A percentile compares a stretch with the other conserved stretches of the same genome.
phyloP scores from a whole-genome alignment of 1,139 yeast genomes.

The Taiozyma sp. region DNA sequence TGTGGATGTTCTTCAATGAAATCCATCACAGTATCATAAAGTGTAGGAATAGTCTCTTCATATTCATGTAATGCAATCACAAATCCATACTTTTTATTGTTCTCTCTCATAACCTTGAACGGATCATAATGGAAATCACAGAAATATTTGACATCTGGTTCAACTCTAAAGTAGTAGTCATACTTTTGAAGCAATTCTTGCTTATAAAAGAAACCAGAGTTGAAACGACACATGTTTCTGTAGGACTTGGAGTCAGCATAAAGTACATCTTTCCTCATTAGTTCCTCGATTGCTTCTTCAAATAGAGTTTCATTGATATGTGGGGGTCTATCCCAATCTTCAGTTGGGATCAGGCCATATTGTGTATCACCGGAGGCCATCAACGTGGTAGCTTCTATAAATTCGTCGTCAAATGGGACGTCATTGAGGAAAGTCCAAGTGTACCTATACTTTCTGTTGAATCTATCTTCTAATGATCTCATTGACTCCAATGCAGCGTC shows the following conservation, averaged over 20 bases:
- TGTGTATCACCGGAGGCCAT: conserved; percentile 83
- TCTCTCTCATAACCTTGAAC: conserved; percentile 69
- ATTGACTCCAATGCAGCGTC: conserved; percentile 59
- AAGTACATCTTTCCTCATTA: conserved; percentile 55
- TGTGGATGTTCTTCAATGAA: conserved; percentile 59
- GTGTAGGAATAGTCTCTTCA: conserved; percentile 75
- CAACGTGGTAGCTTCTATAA: conserved; percentile 58
- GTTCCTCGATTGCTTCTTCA: conserved; percentile 44
- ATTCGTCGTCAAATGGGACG: conserved; percentile 65
- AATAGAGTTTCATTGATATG: conserved; percentile 37
- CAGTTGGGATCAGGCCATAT: conserved; percentile 63
- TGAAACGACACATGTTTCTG: conserved; percentile 78
- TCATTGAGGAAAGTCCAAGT: conserved; percentile 92
- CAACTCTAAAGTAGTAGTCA: conserved; percentile 92
- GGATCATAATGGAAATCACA: conserved; percentile 88
- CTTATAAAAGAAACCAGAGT: conserved; percentile 76
- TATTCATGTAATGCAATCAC: conserved; percentile 75
- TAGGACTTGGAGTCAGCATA: conserved; percentile 79
- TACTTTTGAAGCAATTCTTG: conserved; percentile 61
- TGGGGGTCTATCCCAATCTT: conserved; percentile 65
- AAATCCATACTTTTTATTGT: conserved; percentile 78
- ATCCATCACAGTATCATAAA: conserved; percentile 71
- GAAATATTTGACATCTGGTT: conserved; percentile 80
- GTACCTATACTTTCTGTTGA: conserved; percentile 59
- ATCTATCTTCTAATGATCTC: conserved; percentile 62